Evolutionary conservation across 2,329 filamentous ascomycete species (phyloP).

Genomic region (Colletotrichum orbiculare): DNA sequence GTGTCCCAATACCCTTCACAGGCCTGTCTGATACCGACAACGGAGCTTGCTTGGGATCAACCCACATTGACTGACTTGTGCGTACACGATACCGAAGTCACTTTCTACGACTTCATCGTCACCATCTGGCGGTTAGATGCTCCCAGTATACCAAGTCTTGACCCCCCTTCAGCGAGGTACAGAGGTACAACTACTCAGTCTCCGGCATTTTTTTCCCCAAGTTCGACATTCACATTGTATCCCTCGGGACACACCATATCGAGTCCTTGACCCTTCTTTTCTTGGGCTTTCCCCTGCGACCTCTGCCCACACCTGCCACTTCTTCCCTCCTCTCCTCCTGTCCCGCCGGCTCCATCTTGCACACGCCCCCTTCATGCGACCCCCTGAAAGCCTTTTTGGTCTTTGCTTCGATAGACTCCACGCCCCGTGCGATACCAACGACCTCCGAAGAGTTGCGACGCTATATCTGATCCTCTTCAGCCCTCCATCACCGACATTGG

Average conservation of each 20-base stretch:
- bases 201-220: no score
- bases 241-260: conserved; percentile 10
- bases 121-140: conserved; percentile 12
- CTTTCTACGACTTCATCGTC: conserved; percentile 14
- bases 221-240: no score
- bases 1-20: conserved; percentile 1
- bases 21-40: conserved; percentile 2
- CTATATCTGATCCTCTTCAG: conserved; percentile 20
- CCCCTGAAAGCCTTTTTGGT: conserved; percentile 18
- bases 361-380: conserved; percentile 29
- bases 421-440: neutral
- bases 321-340: conserved; percentile 1
- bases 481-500: neutral
- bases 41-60: conserved; percentile 10
- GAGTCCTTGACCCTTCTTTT: conserved; percentile 14
- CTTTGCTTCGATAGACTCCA: conserved; percentile 3
- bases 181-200: neutral
- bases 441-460: conserved; percentile 1
- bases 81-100: conserved; percentile 8
- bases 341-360: conserved; percentile 16
- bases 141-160: conserved; percentile 6
- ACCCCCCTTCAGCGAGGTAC: conserved; percentile 5
- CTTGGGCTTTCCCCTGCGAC: neutral
- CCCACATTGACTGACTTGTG: neutral
- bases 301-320: neutral